Evolutionary conservation across 2,329 filamentous ascomycete species (phyloP).

Genomic region (Fusarium pseudonygamai): DNA sequence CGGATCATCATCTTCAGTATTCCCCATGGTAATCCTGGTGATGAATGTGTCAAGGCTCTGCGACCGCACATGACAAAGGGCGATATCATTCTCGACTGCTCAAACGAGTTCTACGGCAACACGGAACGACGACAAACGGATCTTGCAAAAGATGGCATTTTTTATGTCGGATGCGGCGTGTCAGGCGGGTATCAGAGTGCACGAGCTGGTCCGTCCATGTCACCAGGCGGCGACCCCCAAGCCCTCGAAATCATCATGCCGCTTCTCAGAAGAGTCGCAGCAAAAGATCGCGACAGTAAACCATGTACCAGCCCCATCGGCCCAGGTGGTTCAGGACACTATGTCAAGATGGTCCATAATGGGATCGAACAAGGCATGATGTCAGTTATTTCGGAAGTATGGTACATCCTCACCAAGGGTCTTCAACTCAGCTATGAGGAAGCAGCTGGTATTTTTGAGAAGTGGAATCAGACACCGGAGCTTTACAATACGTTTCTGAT

Average conservation of each 20-base stretch:
- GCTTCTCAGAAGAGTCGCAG: background rate
- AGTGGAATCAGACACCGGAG: background rate
- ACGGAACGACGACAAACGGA: background rate
- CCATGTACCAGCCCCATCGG: background rate
- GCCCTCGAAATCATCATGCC: background rate
- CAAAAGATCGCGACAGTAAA: accelerated
- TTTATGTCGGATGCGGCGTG: background rate
- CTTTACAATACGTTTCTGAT: background rate
- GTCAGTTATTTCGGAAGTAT: background rate
- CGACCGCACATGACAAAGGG: background rate
- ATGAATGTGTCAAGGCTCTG: background rate
- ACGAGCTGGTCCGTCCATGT: background rate
- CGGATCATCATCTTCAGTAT: conserved; percentile 1
- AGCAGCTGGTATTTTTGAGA: background rate
- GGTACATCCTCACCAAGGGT: conserved; percentile 5
- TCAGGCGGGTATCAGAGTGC: background rate
- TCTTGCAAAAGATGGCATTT: background rate
- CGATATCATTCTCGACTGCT: conserved; percentile 5
- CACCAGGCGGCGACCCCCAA: background rate
- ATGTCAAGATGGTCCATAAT: background rate
- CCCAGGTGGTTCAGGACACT: background rate
- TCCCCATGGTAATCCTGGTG: background rate
- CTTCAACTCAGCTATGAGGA: background rate
- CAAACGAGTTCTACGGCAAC: conserved; percentile 6
- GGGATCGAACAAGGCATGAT: conserved; percentile 3